Evolutionary conservation across 345 rosid species (phyloP), one percentile per base, ranked within the genome.

Genomic region (Boechera stricta): DNA sequence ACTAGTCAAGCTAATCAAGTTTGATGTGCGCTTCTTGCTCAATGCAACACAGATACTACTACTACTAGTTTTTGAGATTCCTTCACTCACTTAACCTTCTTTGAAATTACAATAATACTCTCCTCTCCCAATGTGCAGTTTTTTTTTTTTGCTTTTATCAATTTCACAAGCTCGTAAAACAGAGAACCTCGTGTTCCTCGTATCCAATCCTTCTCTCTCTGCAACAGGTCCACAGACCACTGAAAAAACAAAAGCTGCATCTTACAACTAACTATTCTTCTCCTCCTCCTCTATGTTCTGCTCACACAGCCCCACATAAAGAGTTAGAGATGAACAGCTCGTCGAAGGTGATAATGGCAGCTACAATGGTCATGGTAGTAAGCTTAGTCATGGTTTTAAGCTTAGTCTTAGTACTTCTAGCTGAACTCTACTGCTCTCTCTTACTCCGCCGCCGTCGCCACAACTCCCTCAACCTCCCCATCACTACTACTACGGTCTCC

Each of bases 391-490:
- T 92, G 70, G 97, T 95, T 1, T 75, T 90, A 66, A 83, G 82
- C 73, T 84, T 95, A 24, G 87, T 95, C 64, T 73, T 95, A 18
- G 89, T 95, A 24, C 84, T 95, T 0, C 84, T 94, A 33, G 95
- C 90, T 38, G 93, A 92, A 85, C 95, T 92, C 68, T 94, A 89
- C 79, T 92, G 97, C 82, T 88, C 92, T 64, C 87, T 90, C 62
- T 81, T 94, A 67, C 86, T 92, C 57, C 84, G 87, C 56, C 75
- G 92, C 33, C 77, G 89, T 18, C 72, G 84, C 26, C 82, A 86
- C 8, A 72, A 52, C 64, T 84, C 73, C 5, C 72, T 73, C 48
- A 58, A 16, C 53, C 58, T 76, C 76, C 70, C 73, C 38, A 10
- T 84, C 16, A 67, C 47, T 62, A 24, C 81, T 53, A 29, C 82